Evolutionary conservation across 495 filamentous ascomycete genomes (phyloP).

Genomic region (Delitschia confertaspora): DNA sequence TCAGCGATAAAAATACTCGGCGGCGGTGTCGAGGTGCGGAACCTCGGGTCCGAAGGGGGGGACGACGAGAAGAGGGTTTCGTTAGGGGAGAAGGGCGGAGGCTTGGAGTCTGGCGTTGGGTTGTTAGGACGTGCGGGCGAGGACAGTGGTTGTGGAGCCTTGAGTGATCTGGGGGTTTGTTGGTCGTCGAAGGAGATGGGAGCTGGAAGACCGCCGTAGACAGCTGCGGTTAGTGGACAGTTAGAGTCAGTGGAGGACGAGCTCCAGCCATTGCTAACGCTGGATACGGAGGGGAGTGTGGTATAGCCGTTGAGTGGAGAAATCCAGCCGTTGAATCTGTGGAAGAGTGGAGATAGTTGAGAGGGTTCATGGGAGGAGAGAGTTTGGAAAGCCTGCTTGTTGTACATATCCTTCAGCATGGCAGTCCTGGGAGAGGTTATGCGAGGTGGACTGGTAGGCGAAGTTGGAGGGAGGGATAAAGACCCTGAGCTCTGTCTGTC

Average conservation of each 20-base stretch:
- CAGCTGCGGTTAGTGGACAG: too few relatives aligned
- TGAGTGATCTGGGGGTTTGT: not conserved
- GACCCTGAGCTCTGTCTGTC: too few relatives aligned
- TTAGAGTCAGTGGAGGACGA: too few relatives aligned
- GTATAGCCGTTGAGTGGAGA: not conserved
- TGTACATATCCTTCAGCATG: conserved; percentile 19
- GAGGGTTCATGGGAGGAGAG: not conserved
- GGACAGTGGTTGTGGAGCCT: not conserved
- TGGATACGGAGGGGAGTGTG: not conserved
- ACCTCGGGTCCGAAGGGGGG: too few relatives aligned
- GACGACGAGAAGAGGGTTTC: not conserved
- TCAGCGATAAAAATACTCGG: conserved; percentile 1
- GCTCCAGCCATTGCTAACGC: not conserved
- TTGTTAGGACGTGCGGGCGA: too few relatives aligned
- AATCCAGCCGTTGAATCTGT: not conserved
- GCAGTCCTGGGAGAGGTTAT: conserved; percentile 15
- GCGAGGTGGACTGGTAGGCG: conserved; percentile 10
- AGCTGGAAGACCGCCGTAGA: too few relatives aligned
- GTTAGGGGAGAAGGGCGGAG: not conserved
- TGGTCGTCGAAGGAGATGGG: too few relatives aligned
- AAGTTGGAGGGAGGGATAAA: too few relatives aligned
- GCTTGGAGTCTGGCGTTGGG: not conserved
- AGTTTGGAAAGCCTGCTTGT: conserved; percentile 10
- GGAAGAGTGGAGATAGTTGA: not conserved
- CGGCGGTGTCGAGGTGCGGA: conserved; percentile 2